Evolutionary conservation across 805 yeast species (phyloP), one percentile per base, ranked within the genome.

Genomic region (Monosporozyma yasuniensis): DNA sequence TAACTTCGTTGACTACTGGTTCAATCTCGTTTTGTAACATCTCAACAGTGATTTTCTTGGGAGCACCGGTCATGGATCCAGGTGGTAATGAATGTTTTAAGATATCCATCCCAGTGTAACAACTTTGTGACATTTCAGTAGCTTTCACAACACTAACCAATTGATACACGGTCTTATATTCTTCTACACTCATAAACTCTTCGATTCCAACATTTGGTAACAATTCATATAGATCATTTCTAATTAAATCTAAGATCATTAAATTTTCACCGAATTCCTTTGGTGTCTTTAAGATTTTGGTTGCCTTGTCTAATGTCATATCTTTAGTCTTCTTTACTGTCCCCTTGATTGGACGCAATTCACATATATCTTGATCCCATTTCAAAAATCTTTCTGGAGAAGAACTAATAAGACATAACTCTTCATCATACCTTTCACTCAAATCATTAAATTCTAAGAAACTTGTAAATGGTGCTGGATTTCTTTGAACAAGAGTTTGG

Each of bases 21-120:
- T 60, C 65, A 22, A 73, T 69, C 11, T 68, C 52, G 10, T 66
- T 56, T 52, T 83, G 85, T 27, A 93, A 71, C 4, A 95, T 65
- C 64, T 91, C 93, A 5, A 93, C 95, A 0, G 96, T 87, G 52
- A 96, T 76, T 58, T 83, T 85, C 69, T 93, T 93, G 2, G 99
- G 99, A 0, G 99, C 99, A 2, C 99, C 99, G 0, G 99, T 93
- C 99, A 93, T 93, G 0, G 98, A 91, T 0, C 99, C 99, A 0
- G 99, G 96, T 2, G 99, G 99, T 34, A 95, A 70, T 0, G 96
- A 80, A 52, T 79, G 79, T 19, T 80, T 76, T 11, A 93, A 72
- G 2, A 91, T 71, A 63, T 93, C 98, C 22, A 90, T 70, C 0
- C 98, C 99, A 11, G 75, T 70, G 56, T 75, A 81, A 4, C 11